A percentile compares a stretch with the other conserved stretches of the same genome.
Conservation (phyloP, 345 rosid genomes). For the Raphanus sativus region DNA sequence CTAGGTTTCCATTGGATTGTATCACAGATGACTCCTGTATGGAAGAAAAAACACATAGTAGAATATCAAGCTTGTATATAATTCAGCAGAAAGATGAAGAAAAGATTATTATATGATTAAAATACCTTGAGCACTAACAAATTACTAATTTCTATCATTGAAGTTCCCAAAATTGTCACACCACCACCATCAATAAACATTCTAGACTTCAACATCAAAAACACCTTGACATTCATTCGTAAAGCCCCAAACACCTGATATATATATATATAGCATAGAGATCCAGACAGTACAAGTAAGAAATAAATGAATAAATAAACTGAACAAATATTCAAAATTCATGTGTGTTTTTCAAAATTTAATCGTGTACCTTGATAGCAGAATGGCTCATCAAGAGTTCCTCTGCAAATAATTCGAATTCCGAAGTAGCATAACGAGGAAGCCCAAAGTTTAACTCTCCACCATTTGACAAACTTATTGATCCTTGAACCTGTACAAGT, state of each 20-base stretch:
- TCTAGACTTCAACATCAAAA: conserved; percentile 93
- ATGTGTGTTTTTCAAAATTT: background rate
- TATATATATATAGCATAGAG: conserved; percentile 1
- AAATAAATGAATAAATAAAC: background rate
- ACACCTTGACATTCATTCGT: conserved; percentile 93
- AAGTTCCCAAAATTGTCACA: conserved; percentile 72
- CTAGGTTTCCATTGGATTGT: conserved; percentile 42
- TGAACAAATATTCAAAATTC: background rate
- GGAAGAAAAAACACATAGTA: background rate
- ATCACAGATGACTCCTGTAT: conserved; percentile 38
- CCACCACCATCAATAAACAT: conserved; percentile 91
- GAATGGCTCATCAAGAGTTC: conserved; percentile 93
- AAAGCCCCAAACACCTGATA: conserved; percentile 92
- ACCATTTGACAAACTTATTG: conserved; percentile 64
- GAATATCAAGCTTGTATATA: background rate
- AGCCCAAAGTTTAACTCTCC: conserved; percentile 88
- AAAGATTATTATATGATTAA: background rate
- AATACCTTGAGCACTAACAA: conserved; percentile 86
- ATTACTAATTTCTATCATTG: conserved; percentile 90
- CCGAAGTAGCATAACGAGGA: conserved; percentile 79
- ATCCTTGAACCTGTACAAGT: conserved; percentile 72
- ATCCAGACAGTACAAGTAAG: conserved; percentile 14
- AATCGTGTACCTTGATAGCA: conserved; percentile 56
- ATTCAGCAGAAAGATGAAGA: background rate
- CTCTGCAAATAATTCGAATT: conserved; percentile 90